These are phyloP conservation scores for Termitomyces heimii DNA, from an alignment of 768 basidiomycete species.

Conservation along the genomic window DNA sequence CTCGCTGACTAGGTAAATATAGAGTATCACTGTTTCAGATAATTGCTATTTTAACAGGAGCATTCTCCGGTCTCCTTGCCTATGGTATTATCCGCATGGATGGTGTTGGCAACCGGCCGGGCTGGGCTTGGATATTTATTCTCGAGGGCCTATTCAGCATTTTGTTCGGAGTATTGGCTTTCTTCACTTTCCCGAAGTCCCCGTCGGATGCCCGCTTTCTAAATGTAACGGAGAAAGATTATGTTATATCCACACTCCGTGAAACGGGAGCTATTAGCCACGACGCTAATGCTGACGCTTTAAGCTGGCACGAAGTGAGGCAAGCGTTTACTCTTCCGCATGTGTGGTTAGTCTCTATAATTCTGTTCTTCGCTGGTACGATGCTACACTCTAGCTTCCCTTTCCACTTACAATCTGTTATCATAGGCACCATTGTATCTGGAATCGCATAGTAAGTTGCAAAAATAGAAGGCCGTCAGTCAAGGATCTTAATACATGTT, in stretches of 20 bases:
- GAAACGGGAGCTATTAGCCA: constrained; percentile 32
- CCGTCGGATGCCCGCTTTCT: constrained; percentile 46
- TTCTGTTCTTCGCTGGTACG: constrained; percentile 47
- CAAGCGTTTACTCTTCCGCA: constrained; percentile 47
- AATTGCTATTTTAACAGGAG: too few relatives aligned
- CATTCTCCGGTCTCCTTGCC: too few relatives aligned
- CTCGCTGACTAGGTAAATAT: neutral
- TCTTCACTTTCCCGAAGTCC: constrained; percentile 40
- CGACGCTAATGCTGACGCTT: constrained; percentile 32
- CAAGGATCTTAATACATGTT: neutral
- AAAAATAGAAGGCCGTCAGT: neutral
- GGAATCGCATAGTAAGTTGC: constrained; percentile 39
- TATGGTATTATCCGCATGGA: constrained; percentile 3
- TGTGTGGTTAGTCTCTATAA: constrained; percentile 41
- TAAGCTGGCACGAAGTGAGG: constrained; percentile 55
- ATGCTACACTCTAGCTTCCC: neutral
- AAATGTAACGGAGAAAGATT: constrained; percentile 39
- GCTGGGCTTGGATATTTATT: constrained; percentile 8
- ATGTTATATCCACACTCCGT: constrained; percentile 32
- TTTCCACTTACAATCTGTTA: neutral
- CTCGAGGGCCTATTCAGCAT: constrained; percentile 61
- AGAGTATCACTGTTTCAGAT: neutral
- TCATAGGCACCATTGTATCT: constrained; percentile 36
- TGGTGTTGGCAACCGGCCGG: neutral
- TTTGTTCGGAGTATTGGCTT: constrained; percentile 45